These are phyloP conservation scores for Trichosporon faecale DNA, from an alignment of 1,284 basidiomycete genomes.

Conservation along the genomic window DNA sequence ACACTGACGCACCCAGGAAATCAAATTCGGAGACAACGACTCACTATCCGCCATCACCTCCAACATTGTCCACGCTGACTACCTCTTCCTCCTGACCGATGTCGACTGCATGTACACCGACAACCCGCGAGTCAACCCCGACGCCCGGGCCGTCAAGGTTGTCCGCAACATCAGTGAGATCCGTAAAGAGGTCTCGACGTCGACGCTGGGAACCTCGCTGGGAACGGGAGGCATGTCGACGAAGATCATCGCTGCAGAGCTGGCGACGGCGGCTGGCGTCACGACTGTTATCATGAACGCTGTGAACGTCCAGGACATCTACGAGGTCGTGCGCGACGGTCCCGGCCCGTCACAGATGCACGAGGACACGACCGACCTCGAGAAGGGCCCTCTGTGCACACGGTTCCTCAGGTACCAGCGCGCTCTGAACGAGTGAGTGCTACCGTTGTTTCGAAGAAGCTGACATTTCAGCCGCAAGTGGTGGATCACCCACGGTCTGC, in stretches of 20 bases:
- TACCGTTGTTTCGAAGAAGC: background rate
- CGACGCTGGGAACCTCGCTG: slow-evolving; percentile 83
- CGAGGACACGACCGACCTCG: slow-evolving; percentile 29
- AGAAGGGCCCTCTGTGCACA: slow-evolving; percentile 64
- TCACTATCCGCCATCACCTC: slow-evolving; percentile 95
- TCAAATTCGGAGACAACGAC: slow-evolving; percentile 99
- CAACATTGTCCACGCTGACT: slow-evolving; percentile 95
- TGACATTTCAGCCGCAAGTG: slow-evolving; percentile 63
- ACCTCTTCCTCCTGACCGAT: slow-evolving; percentile 92
- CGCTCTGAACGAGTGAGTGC: slow-evolving; percentile 68
- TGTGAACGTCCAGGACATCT: slow-evolving; percentile 72
- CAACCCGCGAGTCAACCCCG: slow-evolving; percentile 86
- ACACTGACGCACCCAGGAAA: slow-evolving; percentile 64
- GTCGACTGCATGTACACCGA: slow-evolving; percentile 91
- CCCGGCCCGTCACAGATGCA: slow-evolving; percentile 37
- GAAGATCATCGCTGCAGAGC: slow-evolving; percentile 95
- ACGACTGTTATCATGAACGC: slow-evolving; percentile 86
- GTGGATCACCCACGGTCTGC: slow-evolving; percentile 91
- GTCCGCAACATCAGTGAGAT: slow-evolving; percentile 81
- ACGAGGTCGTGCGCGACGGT: slow-evolving; percentile 69
- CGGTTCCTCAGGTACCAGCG: slow-evolving; percentile 72
- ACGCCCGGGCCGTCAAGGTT: slow-evolving; percentile 73
- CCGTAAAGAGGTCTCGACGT: slow-evolving; percentile 79
- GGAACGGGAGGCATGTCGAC: slow-evolving; percentile 99
- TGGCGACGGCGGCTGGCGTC: slow-evolving; percentile 94